Conservation (phyloP, 208 protist genomes). For the Crithidia expoeki region DNA sequence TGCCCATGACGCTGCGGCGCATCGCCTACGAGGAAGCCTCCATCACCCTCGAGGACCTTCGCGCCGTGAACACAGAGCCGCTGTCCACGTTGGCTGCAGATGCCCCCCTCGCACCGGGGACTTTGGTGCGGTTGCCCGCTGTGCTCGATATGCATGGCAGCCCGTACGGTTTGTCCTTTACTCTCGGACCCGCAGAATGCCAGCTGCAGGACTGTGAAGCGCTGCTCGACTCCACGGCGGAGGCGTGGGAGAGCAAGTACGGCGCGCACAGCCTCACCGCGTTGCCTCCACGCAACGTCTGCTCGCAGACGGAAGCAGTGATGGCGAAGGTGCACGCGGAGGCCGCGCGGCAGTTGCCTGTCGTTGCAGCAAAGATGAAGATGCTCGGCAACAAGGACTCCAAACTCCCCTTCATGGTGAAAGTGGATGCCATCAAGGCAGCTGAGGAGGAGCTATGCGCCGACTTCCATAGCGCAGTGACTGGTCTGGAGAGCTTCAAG, state of each 20-base stretch:
- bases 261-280: slow-evolving; percentile 20
- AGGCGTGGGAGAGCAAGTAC: slow-evolving; percentile 23
- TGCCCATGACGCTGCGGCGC: slow-evolving; percentile 32
- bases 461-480: slow-evolving; percentile 29
- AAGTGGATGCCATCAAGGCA: slow-evolving; percentile 50
- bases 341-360: slow-evolving; percentile 54
- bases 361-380: slow-evolving; percentile 33
- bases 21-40: slow-evolving; percentile 35
- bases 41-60: slow-evolving; percentile 53
- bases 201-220: slow-evolving; percentile 44
- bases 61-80: slow-evolving; percentile 45
- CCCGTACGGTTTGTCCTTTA: slow-evolving; percentile 48
- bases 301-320: slow-evolving; percentile 63
- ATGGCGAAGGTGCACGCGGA: slow-evolving; percentile 48
- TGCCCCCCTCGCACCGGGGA: slow-evolving; percentile 44
- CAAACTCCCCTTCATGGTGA: slow-evolving; percentile 61
- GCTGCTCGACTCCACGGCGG: slow-evolving; percentile 37
- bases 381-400: slow-evolving; percentile 34
- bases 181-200: slow-evolving; percentile 48
- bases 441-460: slow-evolving; percentile 30
- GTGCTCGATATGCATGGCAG: slow-evolving; percentile 22
- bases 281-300: slow-evolving; percentile 51
- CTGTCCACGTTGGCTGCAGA: slow-evolving; percentile 34
- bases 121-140: slow-evolving; percentile 49
- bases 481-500: slow-evolving; percentile 38